A percentile compares a stretch with the other conserved stretches of the same genome.
phyloP scores from a whole-genome alignment of 176 grass and related monocot species.

The Triticum dicoccoides region DNA sequence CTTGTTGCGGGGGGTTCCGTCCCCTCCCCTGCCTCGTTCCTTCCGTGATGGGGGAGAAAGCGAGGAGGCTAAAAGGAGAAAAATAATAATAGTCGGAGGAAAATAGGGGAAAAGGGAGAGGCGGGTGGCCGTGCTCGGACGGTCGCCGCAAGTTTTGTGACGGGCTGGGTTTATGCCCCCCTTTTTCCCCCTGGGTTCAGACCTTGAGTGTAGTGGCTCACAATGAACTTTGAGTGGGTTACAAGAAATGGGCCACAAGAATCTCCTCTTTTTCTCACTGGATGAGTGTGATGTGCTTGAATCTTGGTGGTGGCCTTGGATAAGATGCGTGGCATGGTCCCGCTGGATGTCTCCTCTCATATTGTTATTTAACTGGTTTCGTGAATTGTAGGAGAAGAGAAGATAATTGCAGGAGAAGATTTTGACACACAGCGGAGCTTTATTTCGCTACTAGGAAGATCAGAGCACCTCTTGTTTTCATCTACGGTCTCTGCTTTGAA shows the following conservation, averaged over 20 bases:
- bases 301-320: neutral
- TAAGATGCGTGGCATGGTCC: neutral
- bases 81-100: neutral
- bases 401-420: no score
- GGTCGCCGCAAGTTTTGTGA: neutral
- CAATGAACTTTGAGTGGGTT: neutral
- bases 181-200: neutral
- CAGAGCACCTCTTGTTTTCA: no score
- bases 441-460: no score
- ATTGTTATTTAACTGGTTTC: neutral
- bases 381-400: no score
- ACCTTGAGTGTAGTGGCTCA: neutral
- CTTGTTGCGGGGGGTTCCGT: no score
- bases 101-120: neutral
- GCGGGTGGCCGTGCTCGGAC: neutral
- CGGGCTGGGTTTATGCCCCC: neutral
- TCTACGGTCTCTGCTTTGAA: no score
- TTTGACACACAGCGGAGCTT: no score
- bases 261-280: neutral
- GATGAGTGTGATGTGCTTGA: neutral
- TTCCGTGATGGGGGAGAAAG: neutral
- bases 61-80: neutral
- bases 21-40: neutral
- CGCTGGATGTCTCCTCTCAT: neutral
- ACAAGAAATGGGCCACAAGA: neutral